Base-by-base conservation (phyloP, 768 basidiomycete species). In the Kwoniella mangroviensis region DNA sequence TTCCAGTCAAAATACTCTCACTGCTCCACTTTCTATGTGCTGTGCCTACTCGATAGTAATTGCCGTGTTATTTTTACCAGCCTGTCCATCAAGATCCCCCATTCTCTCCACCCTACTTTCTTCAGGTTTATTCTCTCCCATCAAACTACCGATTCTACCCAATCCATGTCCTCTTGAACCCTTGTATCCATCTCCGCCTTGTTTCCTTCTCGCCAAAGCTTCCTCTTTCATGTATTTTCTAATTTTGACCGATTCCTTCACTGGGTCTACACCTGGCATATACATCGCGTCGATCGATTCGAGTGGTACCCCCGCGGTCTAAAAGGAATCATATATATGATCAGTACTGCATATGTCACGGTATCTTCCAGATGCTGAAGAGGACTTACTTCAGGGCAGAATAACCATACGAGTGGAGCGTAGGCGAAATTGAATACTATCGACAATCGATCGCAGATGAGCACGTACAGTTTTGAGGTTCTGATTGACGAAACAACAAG, bases 221-320 rank as follows among this genome's bases (percentile, higher is more conserved):
- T 64, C 61, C 22, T 43, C 53, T 21, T 65, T 64, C 41, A 72
- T 45, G 21, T 65, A 51, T 28, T 40, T 42, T 28, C 71, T 28
- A 12, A 72, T 59, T 22, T 63, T 56, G 9, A 34, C 60, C 5
- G 71, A 68, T 43, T 72, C 71, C 51, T 72, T 72, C 43, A 72
- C 67, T 2, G 71, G 67, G 34, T 72, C 62, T 12, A 72, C 56
- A 19, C 71, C 71, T 1, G 71, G 71, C 12, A 72, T 24, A 22
- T 65, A 72, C 64, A 65, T 69, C 53, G 59, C 65, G 49, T 75
- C 72, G 65, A 75, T 65, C 58, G 68, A 70, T 26, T 73, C 72
- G 28, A 75, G 63, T n/a, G 74, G 72, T 55, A 75, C 52, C n/a
- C 74, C 72, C 22, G 74, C 71, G 42, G 74, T 72, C 72, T 69